Percentiles rank a stretch among this genome's conserved stretches.
These are phyloP conservation scores for Carex scoparia DNA, from an alignment of 176 grass and related monocot species.

Conservation along the genomic window DNA sequence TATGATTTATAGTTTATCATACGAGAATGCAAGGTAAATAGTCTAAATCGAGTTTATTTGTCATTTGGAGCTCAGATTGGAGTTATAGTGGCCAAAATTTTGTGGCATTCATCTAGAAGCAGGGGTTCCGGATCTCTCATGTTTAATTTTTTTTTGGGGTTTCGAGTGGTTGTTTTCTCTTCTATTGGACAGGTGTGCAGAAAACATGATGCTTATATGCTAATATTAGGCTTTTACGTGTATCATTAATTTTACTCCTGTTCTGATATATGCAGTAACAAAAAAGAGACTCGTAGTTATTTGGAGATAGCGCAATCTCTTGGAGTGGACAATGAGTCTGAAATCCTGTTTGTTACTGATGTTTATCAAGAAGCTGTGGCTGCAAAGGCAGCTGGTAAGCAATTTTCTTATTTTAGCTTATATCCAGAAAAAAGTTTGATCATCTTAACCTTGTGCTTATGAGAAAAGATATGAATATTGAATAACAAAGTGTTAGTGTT, in stretches of 20 bases:
- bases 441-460: not conserved
- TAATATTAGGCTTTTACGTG: not conserved
- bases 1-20: not conserved
- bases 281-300: constrained; percentile 85
- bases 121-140: not conserved
- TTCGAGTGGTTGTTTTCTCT: not conserved
- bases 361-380: constrained; percentile 83
- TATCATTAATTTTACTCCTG: not conserved
- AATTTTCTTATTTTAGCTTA: constrained; percentile 10
- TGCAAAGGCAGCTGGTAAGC: constrained; percentile 77
- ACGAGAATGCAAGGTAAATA: not conserved
- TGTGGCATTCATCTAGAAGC: not conserved
- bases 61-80: not conserved
- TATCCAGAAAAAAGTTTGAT: not conserved
- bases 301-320: constrained; percentile 73
- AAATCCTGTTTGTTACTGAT: constrained; percentile 88
- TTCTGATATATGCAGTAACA: constrained; percentile 49
- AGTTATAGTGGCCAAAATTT: not conserved
- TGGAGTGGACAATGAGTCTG: constrained; percentile 69
- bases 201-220: not conserved
- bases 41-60: not conserved
- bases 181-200: not conserved
- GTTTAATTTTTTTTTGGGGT: not conserved
- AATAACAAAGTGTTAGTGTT: not conserved
- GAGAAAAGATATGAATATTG: not conserved